Evolutionary conservation across 805 yeast genomes (phyloP), one percentile per base, ranked within the genome.

Genomic region (Ogataea nakhonphanomensis): DNA sequence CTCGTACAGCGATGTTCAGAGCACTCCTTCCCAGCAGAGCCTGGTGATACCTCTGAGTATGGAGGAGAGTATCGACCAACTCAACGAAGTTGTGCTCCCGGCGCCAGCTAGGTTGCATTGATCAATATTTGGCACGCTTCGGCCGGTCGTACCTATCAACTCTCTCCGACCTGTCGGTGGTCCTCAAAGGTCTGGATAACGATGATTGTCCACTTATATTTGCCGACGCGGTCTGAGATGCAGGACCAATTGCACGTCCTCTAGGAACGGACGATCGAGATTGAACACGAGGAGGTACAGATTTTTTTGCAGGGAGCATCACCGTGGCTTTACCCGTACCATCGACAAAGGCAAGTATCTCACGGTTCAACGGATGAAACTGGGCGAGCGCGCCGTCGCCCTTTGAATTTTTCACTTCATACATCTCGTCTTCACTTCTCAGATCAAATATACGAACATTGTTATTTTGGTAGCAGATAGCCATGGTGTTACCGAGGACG

Each of bases 1-100:
- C 1, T 78, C 79, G 2, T 91, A 93, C 61, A 71, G 65, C 32
- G 56, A 54, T 30, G 57, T 67, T 8, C 51, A 61, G 9, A 46
- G 46, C 24, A 42, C 54, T 0, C 57, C 60, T 11, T 25, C 45
- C 4, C 27, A 48, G 9, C 38, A 46, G 11, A 49, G 55, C 4
- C 36, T 53, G 21, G 60, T 53, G 15, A 47, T 58, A 25, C 55
- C 55, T 2, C 36, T 59, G 30, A 53, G 46, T 25, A 29, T 41
- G 15, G 20, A 15, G 15, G 29, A 25, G 22, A 30, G 31, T 11
- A 20, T 40, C 33, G 37, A 44, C 23, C 33, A 35, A n/a, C 26
- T 39, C 35, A 36, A 44, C 25, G 38, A 46, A 28, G 48, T 47
- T 23, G 47, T 49, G 33, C 33, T 49, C 15, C 35, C 44, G 8